Base-by-base conservation (phyloP, 208 protist species). In the Acanthamoeba lenticulata region DNA sequence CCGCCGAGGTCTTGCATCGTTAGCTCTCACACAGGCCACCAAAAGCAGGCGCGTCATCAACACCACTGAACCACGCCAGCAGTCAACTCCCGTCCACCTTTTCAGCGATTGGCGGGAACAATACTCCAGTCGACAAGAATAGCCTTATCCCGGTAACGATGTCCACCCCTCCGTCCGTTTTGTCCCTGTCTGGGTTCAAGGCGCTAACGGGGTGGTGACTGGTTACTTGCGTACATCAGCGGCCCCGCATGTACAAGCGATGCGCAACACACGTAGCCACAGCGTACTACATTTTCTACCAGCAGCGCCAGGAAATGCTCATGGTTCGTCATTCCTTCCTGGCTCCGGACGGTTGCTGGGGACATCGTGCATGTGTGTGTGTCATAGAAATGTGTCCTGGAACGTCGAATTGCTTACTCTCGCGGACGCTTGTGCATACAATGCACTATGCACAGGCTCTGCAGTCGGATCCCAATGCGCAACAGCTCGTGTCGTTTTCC, bases 281-380 rank as follows among this genome's bases (percentile, higher is more conserved):
- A 6, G 89, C 89, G 3, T 93, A 81, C 62, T 93, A 81, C 67
- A 93, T 93, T 0, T 93, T 79, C 89, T 93, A 93, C 45, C 89
- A 93, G 49, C 89, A 93, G 40, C 57, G 67, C 7, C 89, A 79
- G 13, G 36, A 72, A 15, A 19, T 81, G 27, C 62, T 93, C 4
- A 62, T 72, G 83, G 83, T 88, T 29, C 36, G 34, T 29, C 17
- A 79, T 0, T 34, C 36, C 36, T 1, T 24, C 0, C 36, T 42
- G 2, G 9, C 65, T 17, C 11, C 19, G 65, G 11, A 5, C 19
- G 5, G 65, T 32, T 19, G 65, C 13, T 74, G 32, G n/a, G 5
- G 9, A 38, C 19, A 13, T 11, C 34, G 32, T 74, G 65, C 65
- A 5, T 5, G 5, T 19, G n/a, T 11, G 32, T 38, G n/a, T 74